These are phyloP conservation scores for Neurospora pannonica DNA, from an alignment of 495 filamentous ascomycete species.

Conservation along the genomic window DNA sequence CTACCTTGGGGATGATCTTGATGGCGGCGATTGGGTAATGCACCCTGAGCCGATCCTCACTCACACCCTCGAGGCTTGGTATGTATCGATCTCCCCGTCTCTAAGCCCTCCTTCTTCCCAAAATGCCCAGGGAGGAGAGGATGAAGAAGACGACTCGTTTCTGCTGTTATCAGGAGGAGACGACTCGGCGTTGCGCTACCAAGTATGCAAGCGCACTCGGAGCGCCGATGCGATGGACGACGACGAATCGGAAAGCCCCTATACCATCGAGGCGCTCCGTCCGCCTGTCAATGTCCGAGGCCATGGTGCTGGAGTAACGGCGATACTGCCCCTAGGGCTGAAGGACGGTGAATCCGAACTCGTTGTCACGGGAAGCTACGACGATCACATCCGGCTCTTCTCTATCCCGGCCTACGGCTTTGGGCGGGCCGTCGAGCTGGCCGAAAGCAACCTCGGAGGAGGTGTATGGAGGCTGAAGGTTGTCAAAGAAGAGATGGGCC, in stretches of 20 bases:
- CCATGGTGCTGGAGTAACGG: conserved; percentile 80
- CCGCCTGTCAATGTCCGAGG: conserved; percentile 31
- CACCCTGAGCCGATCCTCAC: conserved; percentile 23
- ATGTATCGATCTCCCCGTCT: conserved; percentile 41
- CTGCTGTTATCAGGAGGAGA: conserved; percentile 60
- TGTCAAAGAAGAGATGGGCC: conserved; percentile 22
- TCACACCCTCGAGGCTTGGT: conserved; percentile 58
- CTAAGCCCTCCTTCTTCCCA: background rate
- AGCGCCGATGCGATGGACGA: conserved; percentile 1
- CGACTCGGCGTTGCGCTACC: conserved; percentile 42
- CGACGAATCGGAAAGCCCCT: conserved; percentile 13
- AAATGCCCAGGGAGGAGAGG: background rate
- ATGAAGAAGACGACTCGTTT: conserved; percentile 4
- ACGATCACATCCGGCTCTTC: conserved; percentile 69
- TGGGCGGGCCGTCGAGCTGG: conserved; percentile 35
- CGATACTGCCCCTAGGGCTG: conserved; percentile 60
- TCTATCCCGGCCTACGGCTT: conserved; percentile 15
- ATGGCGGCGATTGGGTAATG: conserved; percentile 14
- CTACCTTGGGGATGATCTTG: conserved; percentile 10
- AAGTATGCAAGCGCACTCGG: conserved; percentile 10
- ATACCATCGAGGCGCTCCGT: conserved; percentile 28
- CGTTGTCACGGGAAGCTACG: conserved; percentile 84
- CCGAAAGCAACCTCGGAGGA: conserved; percentile 62
- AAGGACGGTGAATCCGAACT: conserved; percentile 35
- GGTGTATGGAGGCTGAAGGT: conserved; percentile 86